Percentiles rank a stretch among this genome's conserved stretches.
phyloP scores from a whole-genome alignment of 169 alveolate genomes.

The Plasmodium inui region DNA sequence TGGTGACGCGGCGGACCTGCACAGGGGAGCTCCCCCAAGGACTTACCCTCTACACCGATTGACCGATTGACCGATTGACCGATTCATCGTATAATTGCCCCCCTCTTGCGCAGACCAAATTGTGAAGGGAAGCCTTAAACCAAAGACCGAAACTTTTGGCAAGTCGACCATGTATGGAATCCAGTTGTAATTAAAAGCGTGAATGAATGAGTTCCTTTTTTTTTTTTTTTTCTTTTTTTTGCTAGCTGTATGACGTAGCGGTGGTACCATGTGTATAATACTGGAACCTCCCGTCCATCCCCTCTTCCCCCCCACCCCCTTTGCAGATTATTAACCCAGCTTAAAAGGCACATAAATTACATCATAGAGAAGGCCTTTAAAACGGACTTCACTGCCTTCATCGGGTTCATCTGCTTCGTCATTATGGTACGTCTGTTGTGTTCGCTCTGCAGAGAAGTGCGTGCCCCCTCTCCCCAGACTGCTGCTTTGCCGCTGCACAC shows the following conservation, averaged over 20 bases:
- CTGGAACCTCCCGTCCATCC: not conserved
- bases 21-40: not conserved
- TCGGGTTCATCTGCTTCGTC: constrained; percentile 41
- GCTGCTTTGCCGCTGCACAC: not conserved
- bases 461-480: not conserved
- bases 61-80: not conserved
- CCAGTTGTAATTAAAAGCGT: not conserved
- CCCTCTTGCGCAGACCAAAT: constrained; percentile 8
- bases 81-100: not conserved
- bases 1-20: not conserved
- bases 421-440: constrained; percentile 21
- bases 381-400: constrained; percentile 25
- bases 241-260: not conserved
- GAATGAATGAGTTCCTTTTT: not conserved
- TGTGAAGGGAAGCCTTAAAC: constrained; percentile 14
- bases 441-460: not conserved
- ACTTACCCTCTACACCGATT: not conserved
- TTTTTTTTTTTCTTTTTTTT: not conserved
- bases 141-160: constrained; percentile 25
- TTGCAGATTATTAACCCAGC: not conserved
- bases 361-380: constrained; percentile 42
- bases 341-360: constrained; percentile 37
- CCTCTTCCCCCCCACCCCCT: not conserved
- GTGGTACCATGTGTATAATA: not conserved
- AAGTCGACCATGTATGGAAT: constrained; percentile 17